A percentile compares a stretch with the other conserved stretches of the same genome.
Evolutionary conservation across 495 filamentous ascomycete species (phyloP).

Genomic region (Aspergillus kassunensis): DNA sequence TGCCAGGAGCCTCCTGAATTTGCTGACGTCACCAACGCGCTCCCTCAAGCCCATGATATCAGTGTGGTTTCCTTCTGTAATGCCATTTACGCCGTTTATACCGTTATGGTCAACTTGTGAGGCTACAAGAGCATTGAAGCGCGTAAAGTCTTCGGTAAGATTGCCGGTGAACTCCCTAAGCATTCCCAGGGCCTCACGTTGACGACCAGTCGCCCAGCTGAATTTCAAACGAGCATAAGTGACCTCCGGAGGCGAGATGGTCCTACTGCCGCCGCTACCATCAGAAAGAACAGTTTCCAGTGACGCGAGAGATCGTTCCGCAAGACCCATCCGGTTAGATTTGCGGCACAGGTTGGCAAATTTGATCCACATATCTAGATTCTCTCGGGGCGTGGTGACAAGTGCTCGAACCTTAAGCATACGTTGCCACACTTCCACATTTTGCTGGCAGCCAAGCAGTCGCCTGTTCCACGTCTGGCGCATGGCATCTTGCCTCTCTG

Average conservation of each 20-base stretch:
- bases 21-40: slow-evolving; percentile 40
- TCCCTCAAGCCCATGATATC: slow-evolving; percentile 37
- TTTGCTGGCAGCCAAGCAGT: slow-evolving; percentile 90
- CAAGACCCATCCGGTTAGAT: slow-evolving; percentile 89
- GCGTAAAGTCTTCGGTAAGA: slow-evolving; percentile 69
- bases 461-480: slow-evolving; percentile 91
- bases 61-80: slow-evolving; percentile 41
- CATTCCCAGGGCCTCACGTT: slow-evolving; percentile 68
- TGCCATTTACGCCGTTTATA: slow-evolving; percentile 59
- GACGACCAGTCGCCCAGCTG: slow-evolving; percentile 75
- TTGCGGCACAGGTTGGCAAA: slow-evolving; percentile 97
- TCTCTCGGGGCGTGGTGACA: slow-evolving; percentile 84
- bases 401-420: slow-evolving; percentile 94
- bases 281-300: slow-evolving; percentile 62
- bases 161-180: slow-evolving; percentile 78
- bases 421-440: slow-evolving; percentile 96
- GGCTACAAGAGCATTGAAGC: slow-evolving; percentile 51
- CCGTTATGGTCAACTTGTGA: slow-evolving; percentile 41
- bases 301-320: slow-evolving; percentile 88
- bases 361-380: slow-evolving; percentile 98
- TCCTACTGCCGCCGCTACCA: slow-evolving; percentile 46
- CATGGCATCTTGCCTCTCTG: slow-evolving; percentile 83
- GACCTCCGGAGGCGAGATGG: slow-evolving; percentile 66
- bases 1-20: slow-evolving; percentile 70
- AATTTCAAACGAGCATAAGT: slow-evolving; percentile 93